Percentiles rank a stretch among this genome's conserved stretches.
phyloP scores from a whole-genome alignment of 148 eudicot species.

The Persicaria tinctoria region DNA sequence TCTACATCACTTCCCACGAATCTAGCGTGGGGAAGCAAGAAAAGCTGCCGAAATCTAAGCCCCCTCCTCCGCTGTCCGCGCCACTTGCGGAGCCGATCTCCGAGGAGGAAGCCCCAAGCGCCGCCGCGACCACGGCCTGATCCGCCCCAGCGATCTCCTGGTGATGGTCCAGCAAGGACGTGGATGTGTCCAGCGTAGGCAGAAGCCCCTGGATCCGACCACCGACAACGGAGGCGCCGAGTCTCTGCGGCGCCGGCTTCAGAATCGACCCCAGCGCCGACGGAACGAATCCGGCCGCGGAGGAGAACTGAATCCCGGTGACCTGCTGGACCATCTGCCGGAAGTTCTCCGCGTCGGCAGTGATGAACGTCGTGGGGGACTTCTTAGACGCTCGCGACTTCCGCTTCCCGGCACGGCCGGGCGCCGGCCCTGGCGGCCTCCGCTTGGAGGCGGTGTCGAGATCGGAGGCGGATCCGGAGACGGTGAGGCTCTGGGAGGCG shows the following conservation, averaged over 20 bases:
- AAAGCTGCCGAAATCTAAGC: not conserved
- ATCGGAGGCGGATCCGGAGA: slow-evolving; percentile 9
- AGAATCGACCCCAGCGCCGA: not conserved
- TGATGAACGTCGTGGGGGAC: slow-evolving; percentile 12
- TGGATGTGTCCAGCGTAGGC: slow-evolving; percentile 12
- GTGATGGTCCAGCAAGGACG: slow-evolving; percentile 6
- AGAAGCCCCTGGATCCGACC: slow-evolving; percentile 5
- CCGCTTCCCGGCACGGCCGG: slow-evolving; percentile 3
- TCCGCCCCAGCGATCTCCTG: not conserved
- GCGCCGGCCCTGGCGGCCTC: not conserved
- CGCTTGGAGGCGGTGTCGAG: not conserved
- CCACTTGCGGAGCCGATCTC: slow-evolving; percentile 5
- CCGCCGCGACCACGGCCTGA: not conserved
- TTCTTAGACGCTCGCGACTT: slow-evolving; percentile 6
- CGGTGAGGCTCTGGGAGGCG: not conserved
- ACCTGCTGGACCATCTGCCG: slow-evolving; percentile 21
- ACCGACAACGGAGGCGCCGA: not conserved
- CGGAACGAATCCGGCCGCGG: not conserved
- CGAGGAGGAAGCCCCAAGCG: not conserved
- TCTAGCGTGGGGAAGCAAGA: slow-evolving; percentile 13
- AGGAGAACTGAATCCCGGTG: slow-evolving; percentile 7
- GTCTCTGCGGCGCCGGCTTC: slow-evolving; percentile 9
- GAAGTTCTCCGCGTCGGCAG: slow-evolving; percentile 20
- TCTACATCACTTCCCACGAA: slow-evolving; percentile 13
- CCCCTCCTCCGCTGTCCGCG: not conserved